Conservation (phyloP, 208 protist genomes). For the Vickermania ingenoplastis region DNA sequence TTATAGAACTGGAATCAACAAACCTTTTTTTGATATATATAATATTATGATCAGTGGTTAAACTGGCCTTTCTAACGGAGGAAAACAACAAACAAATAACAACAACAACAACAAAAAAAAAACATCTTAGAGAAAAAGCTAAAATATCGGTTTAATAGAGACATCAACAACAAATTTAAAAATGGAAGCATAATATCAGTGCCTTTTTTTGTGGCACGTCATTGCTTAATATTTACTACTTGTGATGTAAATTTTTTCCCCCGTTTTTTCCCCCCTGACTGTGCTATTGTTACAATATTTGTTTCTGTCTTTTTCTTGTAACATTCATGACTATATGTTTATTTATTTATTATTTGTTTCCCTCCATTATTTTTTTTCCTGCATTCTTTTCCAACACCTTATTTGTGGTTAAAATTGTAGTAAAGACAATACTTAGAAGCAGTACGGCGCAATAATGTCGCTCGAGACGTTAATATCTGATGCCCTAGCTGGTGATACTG, state of each 20-base stretch:
- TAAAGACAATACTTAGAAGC: not conserved
- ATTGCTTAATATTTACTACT: not conserved
- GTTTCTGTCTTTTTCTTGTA: not conserved
- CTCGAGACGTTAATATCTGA: not conserved
- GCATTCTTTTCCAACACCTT: not conserved
- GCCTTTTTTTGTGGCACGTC: not conserved
- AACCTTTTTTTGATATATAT: not conserved
- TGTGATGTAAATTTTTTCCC: not conserved
- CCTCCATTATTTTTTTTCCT: not conserved
- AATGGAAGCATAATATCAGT: not conserved
- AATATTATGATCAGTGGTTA: not conserved
- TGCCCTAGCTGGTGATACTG: not conserved
- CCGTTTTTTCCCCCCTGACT: not conserved
- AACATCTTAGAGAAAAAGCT: not conserved
- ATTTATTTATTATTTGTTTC: no score
- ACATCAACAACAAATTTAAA: not conserved
- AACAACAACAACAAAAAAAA: not conserved
- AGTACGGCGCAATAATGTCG: not conserved
- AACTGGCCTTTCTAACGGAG: not conserved
- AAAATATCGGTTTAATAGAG: not conserved
- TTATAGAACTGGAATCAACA: not conserved
- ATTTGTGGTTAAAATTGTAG: not conserved
- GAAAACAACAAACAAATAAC: not conserved
- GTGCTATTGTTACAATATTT: not conserved
- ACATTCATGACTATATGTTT: no score